A percentile compares a stretch with the other conserved stretches of the same genome.
These are phyloP conservation scores for Talaromyces thailandensis DNA, from an alignment of 495 filamentous ascomycete species.

Conservation along the genomic window DNA sequence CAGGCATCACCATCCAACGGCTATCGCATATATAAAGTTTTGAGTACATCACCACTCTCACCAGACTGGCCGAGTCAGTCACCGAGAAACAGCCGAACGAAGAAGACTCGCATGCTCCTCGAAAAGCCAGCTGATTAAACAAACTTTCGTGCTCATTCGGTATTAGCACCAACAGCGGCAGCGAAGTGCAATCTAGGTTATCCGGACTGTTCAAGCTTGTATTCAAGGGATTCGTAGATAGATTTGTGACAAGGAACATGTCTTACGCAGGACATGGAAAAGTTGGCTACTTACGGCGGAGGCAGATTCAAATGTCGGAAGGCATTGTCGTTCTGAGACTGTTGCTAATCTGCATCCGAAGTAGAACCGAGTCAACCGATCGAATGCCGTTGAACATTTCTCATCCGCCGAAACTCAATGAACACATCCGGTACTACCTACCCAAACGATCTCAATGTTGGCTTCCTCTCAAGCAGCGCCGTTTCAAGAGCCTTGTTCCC, in stretches of 20 bases:
- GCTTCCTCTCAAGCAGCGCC: neutral
- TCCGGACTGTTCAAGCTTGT: neutral
- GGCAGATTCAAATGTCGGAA: constrained; percentile 12
- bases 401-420: no score
- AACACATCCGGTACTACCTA: no score
- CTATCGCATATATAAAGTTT: neutral
- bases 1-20: neutral
- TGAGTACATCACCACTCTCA: neutral
- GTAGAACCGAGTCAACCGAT: neutral
- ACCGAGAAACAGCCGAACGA: neutral
- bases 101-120: neutral
- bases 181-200: neutral
- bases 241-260: neutral
- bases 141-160: neutral
- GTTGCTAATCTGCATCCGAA: neutral
- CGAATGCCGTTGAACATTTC: neutral
- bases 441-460: neutral
- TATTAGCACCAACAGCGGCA: neutral
- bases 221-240: neutral
- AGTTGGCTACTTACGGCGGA: neutral
- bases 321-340: neutral
- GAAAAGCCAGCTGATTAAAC: neutral
- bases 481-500: neutral
- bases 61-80: neutral
- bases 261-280: neutral